Percentiles rank a stretch among this genome's conserved stretches.
Conservation (phyloP, 2,329 filamentous ascomycete genomes). For the Penicillium brasilianum region DNA sequence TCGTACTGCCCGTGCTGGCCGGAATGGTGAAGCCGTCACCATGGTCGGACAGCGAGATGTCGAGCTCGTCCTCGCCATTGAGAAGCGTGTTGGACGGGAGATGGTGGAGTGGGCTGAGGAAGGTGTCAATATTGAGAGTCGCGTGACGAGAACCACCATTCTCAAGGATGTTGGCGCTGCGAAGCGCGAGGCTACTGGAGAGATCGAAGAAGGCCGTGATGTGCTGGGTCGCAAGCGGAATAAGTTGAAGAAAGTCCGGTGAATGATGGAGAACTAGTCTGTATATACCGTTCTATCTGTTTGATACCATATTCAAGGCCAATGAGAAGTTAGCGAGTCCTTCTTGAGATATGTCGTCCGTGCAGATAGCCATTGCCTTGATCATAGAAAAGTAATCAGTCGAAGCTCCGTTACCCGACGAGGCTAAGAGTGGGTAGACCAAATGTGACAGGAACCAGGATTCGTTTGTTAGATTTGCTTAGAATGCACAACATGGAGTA, state of each 20-base stretch:
- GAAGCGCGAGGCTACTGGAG: slow-evolving; percentile 87
- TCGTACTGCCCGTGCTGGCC: slow-evolving; percentile 89
- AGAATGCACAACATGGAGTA: too few species aligned
- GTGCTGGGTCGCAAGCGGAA: slow-evolving; percentile 79
- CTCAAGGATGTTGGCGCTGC: slow-evolving; percentile 93
- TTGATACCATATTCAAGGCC: slow-evolving; percentile 22
- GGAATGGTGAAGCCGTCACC: slow-evolving; percentile 79
- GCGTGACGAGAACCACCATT: slow-evolving; percentile 77
- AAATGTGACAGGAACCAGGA: too few species aligned
- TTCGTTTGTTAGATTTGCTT: too few species aligned
- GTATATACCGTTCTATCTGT: slow-evolving; percentile 16
- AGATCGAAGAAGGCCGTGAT: slow-evolving; percentile 90
- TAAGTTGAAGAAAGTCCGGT: slow-evolving; percentile 51
- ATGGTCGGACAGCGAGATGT: slow-evolving; percentile 94
- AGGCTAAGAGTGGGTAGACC: not conserved
- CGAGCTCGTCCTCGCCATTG: slow-evolving; percentile 86
- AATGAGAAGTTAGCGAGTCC: slow-evolving; percentile 18
- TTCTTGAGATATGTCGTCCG: not conserved
- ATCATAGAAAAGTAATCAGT: not conserved
- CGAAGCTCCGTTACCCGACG: not conserved
- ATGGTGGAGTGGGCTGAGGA: slow-evolving; percentile 89
- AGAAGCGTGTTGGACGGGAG: slow-evolving; percentile 74
- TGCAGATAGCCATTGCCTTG: not conserved
- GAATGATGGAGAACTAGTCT: slow-evolving; percentile 12
- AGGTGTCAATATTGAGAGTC: slow-evolving; percentile 89